Base-by-base conservation (phyloP, 495 filamentous ascomycete species). In the Podospora pseudocomata region DNA sequence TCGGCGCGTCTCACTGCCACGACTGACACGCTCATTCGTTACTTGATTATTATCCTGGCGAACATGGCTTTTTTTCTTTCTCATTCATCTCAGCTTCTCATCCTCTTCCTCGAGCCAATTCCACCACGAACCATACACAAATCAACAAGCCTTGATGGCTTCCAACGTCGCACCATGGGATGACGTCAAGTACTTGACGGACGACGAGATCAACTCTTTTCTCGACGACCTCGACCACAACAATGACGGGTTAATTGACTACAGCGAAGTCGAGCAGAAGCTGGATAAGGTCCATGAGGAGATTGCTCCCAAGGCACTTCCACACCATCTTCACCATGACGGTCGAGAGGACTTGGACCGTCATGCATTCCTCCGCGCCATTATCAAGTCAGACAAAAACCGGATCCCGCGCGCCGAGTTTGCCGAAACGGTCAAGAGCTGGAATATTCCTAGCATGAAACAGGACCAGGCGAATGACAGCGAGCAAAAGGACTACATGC, bases 151-250 rank as follows among this genome's bases (percentile, higher is more conserved):
- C 39, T 49, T 49, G 39, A 49, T 49, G 39, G 39, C 39, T 49
- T 5, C 39, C 7, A 49, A 49, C 39, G 39, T 49, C 39, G 39
- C 39, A 16, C 39, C 39, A 49, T 49, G 39, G 39, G 39, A 58
- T 23, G 55, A 76, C 23, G 67, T 66, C 57, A 70, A 72, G 23
- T 74, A 68, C 66, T 63, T 71, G 20, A 68, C 66, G 13, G 63
- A 68, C 28, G 58, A 63, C 5, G 69, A 71, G 44, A 68, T 71
- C 62, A 32, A 58, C 0, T 34, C 65, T 5, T 80, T 81, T 69
- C 65, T 79, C 68, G 71, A 80, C 67, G 75, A 78, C 65, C 69
- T 81, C 11, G 78, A 81, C 67, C 72, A 71, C 61, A 71, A 81
- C 67, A 75, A 72, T 61, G 71, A 80, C 63, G 79, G 77, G 20